phyloP scores from a whole-genome alignment of 345 rosid genomes.

The Sisymbrium irio region DNA sequence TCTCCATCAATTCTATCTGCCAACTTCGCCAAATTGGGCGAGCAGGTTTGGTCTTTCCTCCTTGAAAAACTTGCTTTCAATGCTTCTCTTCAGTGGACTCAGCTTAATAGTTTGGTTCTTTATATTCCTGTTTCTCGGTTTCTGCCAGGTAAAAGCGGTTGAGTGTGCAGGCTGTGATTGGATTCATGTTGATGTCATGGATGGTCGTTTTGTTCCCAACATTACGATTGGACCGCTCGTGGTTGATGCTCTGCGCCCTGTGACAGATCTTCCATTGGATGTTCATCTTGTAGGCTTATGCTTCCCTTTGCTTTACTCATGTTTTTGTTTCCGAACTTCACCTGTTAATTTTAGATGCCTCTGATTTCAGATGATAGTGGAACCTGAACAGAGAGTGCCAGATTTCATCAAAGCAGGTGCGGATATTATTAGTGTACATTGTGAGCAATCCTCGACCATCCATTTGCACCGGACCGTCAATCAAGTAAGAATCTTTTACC shows the following conservation, averaged over 20 bases:
- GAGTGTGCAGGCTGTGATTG: slow-evolving; percentile 93
- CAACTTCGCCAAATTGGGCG: slow-evolving; percentile 79
- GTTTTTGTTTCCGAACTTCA: not conserved
- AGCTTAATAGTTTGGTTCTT: not conserved
- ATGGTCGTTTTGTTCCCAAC: slow-evolving; percentile 95
- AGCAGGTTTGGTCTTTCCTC: slow-evolving; percentile 51
- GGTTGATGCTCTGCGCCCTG: slow-evolving; percentile 88
- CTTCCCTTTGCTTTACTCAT: not conserved
- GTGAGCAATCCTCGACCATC: slow-evolving; percentile 86
- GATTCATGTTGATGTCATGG: slow-evolving; percentile 99
- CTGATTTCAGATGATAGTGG: slow-evolving; percentile 78
- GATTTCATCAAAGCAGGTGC: slow-evolving; percentile 98
- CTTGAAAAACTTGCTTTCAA: not conserved
- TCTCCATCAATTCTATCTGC: slow-evolving; percentile 93
- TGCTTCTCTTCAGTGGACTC: not conserved
- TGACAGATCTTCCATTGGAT: slow-evolving; percentile 90
- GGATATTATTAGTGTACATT: slow-evolving; percentile 87
- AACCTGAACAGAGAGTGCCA: slow-evolving; percentile 82
- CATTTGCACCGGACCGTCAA: slow-evolving; percentile 85
- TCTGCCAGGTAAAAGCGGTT: slow-evolving; percentile 75
- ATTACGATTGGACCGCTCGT: slow-evolving; percentile 93
- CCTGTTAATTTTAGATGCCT: slow-evolving; percentile 23
- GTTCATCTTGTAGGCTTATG: slow-evolving; percentile 71
- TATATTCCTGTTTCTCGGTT: not conserved
- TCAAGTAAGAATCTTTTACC: slow-evolving; percentile 46